These are phyloP conservation scores for Xerocomellus amylosporus DNA, from an alignment of 768 basidiomycete genomes.

Conservation along the genomic window DNA sequence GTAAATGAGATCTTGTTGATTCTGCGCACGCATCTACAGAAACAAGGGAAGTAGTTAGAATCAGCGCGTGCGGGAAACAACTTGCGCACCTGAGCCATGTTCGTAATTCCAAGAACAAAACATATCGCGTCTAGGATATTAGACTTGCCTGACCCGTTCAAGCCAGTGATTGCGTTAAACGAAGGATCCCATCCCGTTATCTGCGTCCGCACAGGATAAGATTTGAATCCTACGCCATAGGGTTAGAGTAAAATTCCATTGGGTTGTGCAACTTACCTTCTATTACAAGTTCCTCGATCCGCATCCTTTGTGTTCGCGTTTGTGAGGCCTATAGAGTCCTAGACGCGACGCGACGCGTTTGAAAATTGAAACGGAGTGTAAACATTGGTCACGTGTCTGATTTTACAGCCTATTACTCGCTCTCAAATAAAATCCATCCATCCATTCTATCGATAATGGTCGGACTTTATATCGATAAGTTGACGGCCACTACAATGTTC, in stretches of 20 bases:
- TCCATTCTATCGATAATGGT: no score
- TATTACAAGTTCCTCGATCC: conserved; percentile 92
- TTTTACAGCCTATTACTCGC: not conserved
- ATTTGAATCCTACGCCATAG: conserved; percentile 78
- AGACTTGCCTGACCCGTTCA: conserved; percentile 96
- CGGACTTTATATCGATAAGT: no score
- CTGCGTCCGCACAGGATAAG: conserved; percentile 93
- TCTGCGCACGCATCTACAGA: conserved; percentile 83
- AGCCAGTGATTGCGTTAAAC: conserved; percentile 97
- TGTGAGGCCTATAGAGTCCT: not conserved
- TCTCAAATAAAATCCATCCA: no score
- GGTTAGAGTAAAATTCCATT: not conserved
- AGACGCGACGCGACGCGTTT: conserved; percentile 35
- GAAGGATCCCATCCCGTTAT: conserved; percentile 97
- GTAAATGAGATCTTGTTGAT: conserved; percentile 97
- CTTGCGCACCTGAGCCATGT: conserved; percentile 77
- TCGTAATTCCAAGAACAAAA: conserved; percentile 96
- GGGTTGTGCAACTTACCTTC: conserved; percentile 54
- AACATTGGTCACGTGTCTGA: conserved; percentile 18
- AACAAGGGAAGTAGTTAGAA: not conserved
- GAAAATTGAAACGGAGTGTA: conserved; percentile 25
- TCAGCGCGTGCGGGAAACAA: not conserved
- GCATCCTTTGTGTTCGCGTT: conserved; percentile 49
- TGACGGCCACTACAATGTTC: no score
- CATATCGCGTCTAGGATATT: conserved; percentile 99